phyloP scores from a whole-genome alignment of 192 early-diverging fungal genomes.

The Lunasporangiospora selenospora region DNA sequence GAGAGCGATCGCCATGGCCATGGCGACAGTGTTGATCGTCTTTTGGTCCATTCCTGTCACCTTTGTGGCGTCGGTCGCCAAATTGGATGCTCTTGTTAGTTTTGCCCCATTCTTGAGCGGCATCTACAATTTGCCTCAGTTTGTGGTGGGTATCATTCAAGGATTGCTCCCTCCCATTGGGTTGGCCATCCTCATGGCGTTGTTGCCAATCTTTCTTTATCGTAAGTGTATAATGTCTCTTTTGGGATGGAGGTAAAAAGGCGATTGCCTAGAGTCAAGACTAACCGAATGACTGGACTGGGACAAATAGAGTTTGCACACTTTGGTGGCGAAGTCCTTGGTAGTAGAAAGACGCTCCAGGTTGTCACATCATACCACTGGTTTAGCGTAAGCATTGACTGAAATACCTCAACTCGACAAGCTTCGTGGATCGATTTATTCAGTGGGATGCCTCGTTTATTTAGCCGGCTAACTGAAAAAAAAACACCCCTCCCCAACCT shows the following conservation, averaged over 20 bases:
- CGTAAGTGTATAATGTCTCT: slow-evolving; percentile 33
- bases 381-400: slow-evolving; percentile 64
- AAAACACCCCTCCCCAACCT: not conserved
- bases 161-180: slow-evolving; percentile 78
- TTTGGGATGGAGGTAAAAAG: too few species aligned
- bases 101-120: slow-evolving; percentile 59
- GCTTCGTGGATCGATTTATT: slow-evolving; percentile 66
- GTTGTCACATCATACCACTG: slow-evolving; percentile 37
- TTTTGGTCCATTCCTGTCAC: slow-evolving; percentile 78
- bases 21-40: slow-evolving; percentile 60
- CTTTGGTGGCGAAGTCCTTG: slow-evolving; percentile 20
- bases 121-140: slow-evolving; percentile 48
- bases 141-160: slow-evolving; percentile 65
- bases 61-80: slow-evolving; percentile 62
- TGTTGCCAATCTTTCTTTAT: slow-evolving; percentile 71
- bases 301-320: slow-evolving; percentile 51
- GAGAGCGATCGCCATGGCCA: slow-evolving; percentile 57
- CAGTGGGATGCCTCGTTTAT: too few species aligned
- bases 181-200: slow-evolving; percentile 70
- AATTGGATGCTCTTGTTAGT: slow-evolving; percentile 56
- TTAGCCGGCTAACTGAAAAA: too few species aligned
- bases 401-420: slow-evolving; percentile 60
- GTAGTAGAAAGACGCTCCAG: slow-evolving; percentile 11
- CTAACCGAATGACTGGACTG: not conserved
- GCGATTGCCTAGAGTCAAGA: too few species aligned